Evolutionary conservation across 2,329 filamentous ascomycete genomes (phyloP), one percentile per base, ranked within the genome.

Genomic region (Venturia oleaginea): DNA sequence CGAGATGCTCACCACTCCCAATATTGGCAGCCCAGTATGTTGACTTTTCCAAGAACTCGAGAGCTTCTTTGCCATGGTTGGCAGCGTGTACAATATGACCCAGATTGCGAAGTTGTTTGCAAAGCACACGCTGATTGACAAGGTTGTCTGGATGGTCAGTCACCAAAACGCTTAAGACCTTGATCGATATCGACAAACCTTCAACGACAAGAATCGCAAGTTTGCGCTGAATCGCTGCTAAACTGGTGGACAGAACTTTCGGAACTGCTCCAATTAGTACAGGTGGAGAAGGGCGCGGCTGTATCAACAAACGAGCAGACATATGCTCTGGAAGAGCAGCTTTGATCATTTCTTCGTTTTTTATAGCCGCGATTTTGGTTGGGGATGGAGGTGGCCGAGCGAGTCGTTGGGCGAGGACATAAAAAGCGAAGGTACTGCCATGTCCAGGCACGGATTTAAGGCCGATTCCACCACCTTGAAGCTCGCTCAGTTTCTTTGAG

Each of bases 391-490:
- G 40, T 19, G 61, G 61, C 34, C 22, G 40, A 19, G 19, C 17
- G 7, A 46, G n/a, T 17, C 43, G 24, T 22, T 43, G 24, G 13
- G 59, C 34, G 68, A 84, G 84, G 70, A 89, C 79, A 70, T 87
- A 89, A 70, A 89, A 89, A 42, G 81, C 84, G 73, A 89, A 89
- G 1, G 82, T 86, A 68, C 84, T 86, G 40, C 86, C 86, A 13
- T 80, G 72, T 8, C 82, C 85, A 65, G 80, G 79, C 55, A 78
- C 72, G 0, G 85, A 87, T 1, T 79, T 77, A 7, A 90, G 84
- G 0, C 86, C 87, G 43, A 91, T 88, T 51, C 85, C 81, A 1
- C 88, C 88, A n/a, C 86, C 86, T 68, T 89, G 86, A 42, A 89
- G 78, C 70, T 89, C 86, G 1, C 84, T 85, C 15, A 91, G 78